These are phyloP conservation scores for Trichosporon faecale DNA, from an alignment of 1,284 basidiomycete species.

Conservation along the genomic window DNA sequence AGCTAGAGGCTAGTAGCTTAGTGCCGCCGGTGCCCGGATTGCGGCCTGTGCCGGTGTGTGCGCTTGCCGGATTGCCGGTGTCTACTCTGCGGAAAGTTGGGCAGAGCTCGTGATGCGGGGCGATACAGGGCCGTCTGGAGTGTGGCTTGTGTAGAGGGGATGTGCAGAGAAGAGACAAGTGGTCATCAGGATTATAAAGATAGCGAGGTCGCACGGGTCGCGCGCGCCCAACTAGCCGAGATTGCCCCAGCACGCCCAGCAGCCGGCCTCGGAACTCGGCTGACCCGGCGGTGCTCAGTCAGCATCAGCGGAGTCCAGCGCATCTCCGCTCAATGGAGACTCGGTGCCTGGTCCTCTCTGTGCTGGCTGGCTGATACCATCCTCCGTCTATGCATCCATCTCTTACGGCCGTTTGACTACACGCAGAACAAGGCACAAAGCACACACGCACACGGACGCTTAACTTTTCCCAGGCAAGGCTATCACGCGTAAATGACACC, in stretches of 20 bases:
- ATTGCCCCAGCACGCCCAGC: not conserved
- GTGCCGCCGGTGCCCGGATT: not conserved
- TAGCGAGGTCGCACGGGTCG: not conserved
- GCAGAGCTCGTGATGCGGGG: no score
- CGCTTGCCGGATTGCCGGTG: not conserved
- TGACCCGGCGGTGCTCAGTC: not conserved
- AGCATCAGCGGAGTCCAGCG: not conserved
- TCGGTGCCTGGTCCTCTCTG: not conserved
- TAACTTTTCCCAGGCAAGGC: not conserved
- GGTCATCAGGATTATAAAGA: not conserved
- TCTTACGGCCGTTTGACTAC: not conserved
- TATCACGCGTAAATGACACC: not conserved
- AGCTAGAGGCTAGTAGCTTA: not conserved
- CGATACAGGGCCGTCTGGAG: no score
- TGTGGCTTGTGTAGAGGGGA: no score
- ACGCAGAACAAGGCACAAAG: not conserved
- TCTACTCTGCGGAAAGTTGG: no score
- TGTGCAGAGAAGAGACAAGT: not conserved
- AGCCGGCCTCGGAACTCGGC: not conserved
- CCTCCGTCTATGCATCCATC: no score
- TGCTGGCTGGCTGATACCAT: not conserved
- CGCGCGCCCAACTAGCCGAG: not conserved
- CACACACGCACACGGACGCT: not conserved
- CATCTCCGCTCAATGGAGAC: not conserved
- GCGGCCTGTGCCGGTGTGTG: no score